A percentile compares a stretch with the other conserved stretches of the same genome.
Evolutionary conservation across 257 asterid genomes (phyloP).

Genomic region (Jacaranda copaia): DNA sequence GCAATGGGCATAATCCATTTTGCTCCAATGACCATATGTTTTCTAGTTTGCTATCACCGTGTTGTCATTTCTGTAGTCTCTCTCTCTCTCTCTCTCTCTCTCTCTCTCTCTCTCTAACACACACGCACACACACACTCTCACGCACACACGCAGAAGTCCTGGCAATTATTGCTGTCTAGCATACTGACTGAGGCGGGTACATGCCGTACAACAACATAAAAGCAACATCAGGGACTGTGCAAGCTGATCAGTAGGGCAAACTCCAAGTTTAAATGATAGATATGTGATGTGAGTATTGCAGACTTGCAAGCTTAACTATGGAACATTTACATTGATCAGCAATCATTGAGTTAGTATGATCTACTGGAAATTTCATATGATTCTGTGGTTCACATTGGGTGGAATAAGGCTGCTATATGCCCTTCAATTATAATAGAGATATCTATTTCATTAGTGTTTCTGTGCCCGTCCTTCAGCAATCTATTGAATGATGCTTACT

Average conservation of each 20-base stretch:
- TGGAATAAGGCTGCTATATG: slow-evolving; percentile 14
- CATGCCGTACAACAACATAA: background rate
- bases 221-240: background rate
- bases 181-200: background rate
- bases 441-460: background rate
- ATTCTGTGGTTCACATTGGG: slow-evolving; percentile 20
- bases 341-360: slow-evolving; percentile 11
- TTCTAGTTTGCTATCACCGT: background rate
- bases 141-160: no score
- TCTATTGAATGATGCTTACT: background rate
- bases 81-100: no score
- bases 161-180: background rate
- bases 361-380: slow-evolving; percentile 1
- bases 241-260: slow-evolving; percentile 9
- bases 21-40: background rate
- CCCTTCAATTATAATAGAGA: background rate
- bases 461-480: background rate
- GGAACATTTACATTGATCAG: background rate
- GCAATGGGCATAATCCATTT: background rate
- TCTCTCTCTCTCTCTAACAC: no score
- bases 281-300: background rate
- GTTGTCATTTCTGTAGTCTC: no score
- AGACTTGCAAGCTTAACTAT: no score
- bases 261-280: background rate
- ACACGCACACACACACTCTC: no score